A percentile compares a stretch with the other conserved stretches of the same genome.
Conservation (phyloP, 306 rosid species). For the Rosa persica region DNA sequence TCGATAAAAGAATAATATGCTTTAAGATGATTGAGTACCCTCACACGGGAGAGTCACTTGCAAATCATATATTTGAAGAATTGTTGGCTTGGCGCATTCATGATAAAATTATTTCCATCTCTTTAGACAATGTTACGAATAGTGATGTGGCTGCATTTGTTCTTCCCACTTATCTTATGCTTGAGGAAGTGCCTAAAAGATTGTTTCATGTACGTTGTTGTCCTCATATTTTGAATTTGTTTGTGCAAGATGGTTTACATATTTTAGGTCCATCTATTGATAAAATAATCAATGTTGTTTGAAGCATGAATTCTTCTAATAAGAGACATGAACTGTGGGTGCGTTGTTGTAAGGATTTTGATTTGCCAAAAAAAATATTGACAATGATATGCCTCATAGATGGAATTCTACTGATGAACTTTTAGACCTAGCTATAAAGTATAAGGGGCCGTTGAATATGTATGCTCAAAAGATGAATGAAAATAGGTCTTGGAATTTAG, state of each 20-base stretch:
- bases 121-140: not conserved
- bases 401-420: not conserved
- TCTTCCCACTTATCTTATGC: not conserved
- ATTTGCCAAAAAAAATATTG: not conserved
- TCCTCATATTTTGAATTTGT: too few relatives aligned
- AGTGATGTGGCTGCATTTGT: not conserved
- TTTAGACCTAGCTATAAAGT: too few relatives aligned
- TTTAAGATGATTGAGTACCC: not conserved
- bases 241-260: too few relatives aligned
- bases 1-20: slow-evolving; percentile 1
- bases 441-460: too few relatives aligned
- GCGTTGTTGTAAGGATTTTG: not conserved
- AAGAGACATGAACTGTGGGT: not conserved
- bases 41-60: not conserved
- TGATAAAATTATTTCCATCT: too few relatives aligned
- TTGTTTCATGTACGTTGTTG: not conserved
- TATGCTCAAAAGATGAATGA: too few relatives aligned
- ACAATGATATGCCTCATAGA: not conserved
- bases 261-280: too few relatives aligned
- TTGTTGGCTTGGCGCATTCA: not conserved
- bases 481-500: not conserved
- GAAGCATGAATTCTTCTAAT: not conserved
- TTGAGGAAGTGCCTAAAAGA: not conserved
- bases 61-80: not conserved
- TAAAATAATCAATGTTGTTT: not conserved